phyloP scores from a whole-genome alignment of 2,329 filamentous ascomycete species.

The Dichotomopilus funicola region DNA sequence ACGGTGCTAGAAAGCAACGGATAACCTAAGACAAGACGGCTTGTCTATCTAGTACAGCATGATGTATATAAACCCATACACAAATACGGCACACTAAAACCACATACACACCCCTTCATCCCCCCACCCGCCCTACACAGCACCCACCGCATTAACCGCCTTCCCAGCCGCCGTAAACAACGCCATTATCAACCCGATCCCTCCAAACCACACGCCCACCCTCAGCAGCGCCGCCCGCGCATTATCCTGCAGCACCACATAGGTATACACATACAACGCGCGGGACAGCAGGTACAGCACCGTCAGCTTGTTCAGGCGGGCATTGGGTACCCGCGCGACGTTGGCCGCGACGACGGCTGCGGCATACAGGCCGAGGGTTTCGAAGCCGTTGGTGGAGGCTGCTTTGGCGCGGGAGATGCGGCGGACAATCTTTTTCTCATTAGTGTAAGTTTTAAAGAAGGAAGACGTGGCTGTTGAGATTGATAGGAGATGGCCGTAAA shows the following conservation, averaged over 20 bases:
- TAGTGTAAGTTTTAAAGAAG: neutral
- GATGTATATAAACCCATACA: too few relatives aligned
- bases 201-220: conserved; percentile 22
- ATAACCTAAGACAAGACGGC: too few relatives aligned
- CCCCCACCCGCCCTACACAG: neutral
- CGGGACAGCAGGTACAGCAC: conserved; percentile 36
- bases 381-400: conserved; percentile 36
- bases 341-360: conserved; percentile 41
- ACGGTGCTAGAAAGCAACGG: too few relatives aligned
- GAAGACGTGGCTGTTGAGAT: too few relatives aligned
- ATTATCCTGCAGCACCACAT: conserved; percentile 39
- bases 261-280: conserved; percentile 36
- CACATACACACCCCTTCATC: neutral
- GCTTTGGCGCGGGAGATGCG: conserved; percentile 26
- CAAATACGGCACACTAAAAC: too few relatives aligned
- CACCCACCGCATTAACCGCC: conserved; percentile 1
- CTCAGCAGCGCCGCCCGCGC: conserved; percentile 32
- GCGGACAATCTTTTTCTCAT: conserved; percentile 11
- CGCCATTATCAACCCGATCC: neutral
- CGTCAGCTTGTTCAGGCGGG: conserved; percentile 36
- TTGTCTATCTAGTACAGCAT: too few relatives aligned
- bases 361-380: conserved; percentile 39
- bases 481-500: neutral
- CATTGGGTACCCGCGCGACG: conserved; percentile 32
- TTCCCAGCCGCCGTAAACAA: conserved; percentile 27